Evolutionary conservation across 306 rosid genomes (phyloP), one percentile per base, ranked within the genome.

Genomic region (Quercus alba): DNA sequence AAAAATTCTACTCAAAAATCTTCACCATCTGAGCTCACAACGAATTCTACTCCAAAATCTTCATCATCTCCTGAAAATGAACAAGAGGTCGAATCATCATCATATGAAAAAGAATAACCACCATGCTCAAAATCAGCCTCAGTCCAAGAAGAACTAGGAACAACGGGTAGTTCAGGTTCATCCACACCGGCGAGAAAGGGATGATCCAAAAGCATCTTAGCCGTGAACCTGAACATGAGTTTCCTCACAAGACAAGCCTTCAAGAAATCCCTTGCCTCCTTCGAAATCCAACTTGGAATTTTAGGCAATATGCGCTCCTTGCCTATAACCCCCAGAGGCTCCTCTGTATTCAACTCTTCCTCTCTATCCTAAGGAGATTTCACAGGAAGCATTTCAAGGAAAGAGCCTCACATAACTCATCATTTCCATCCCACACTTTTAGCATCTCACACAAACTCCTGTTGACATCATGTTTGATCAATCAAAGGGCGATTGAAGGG

Each of bases 161-260:
- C 4, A 28, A 3, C 35, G 6, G 25, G 18, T 0, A 61, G 33
- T 12, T 23, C 31, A 25, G 12, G 67, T 23, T 61, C 67, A 5
- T 6, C 21, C 35, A 63, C 12, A 1, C n/a, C 3, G 0, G 64
- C 31, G 3, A 77, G 13, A 21, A 77, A 82, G 1, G 76, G 78
- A 57, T 61, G 62, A 28, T 8, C n/a, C 83, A 83, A 38, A 3
- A 83, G 78, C 83, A 70, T 79, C 73, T 83, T 78, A 55, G 83
- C 70, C n/a, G 81, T 83, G 38, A 83, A 70, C 21, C 86, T 75
- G n/a, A n/a, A 57, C 70, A 19, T 9, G 3, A 72, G 14, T 1
- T 41, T 75, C 63, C 46, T 61, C 25, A 64, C 83, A 26, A 83
- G 64, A 25, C 86, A 83, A 9, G 30, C 23, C 83, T 75, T 83